phyloP scores from a whole-genome alignment of 2,329 filamentous ascomycete genomes.

The Tolypocladium amazonense region DNA sequence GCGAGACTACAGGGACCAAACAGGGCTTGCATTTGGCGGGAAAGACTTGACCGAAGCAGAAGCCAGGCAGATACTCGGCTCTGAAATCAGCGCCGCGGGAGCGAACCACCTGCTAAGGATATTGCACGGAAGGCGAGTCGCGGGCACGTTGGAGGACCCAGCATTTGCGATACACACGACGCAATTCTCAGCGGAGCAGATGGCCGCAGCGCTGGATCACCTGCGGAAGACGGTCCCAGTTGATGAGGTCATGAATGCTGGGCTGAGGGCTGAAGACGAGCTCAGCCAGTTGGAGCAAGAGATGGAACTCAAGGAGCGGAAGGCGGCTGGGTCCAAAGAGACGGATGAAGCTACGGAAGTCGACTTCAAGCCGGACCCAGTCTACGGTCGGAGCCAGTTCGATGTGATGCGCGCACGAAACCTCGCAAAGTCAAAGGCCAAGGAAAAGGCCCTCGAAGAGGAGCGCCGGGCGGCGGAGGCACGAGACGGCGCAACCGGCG shows the following conservation, averaged over 20 bases:
- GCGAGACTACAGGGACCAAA: constrained; percentile 41
- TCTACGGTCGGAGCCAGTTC: constrained; percentile 47
- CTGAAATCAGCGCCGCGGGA: constrained; percentile 26
- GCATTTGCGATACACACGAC: constrained; percentile 36
- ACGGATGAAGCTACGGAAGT: neutral
- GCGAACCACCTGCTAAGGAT: constrained; percentile 47
- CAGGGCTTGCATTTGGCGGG: constrained; percentile 41
- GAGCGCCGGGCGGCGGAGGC: constrained; percentile 29
- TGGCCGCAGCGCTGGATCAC: constrained; percentile 39
- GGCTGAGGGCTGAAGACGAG: constrained; percentile 52
- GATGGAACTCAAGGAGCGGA: constrained; percentile 11
- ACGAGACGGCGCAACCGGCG: constrained; percentile 18
- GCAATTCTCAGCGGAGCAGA: constrained; percentile 28
- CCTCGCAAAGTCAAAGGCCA: constrained; percentile 35
- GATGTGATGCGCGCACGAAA: constrained; percentile 47
- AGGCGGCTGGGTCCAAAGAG: constrained; percentile 8
- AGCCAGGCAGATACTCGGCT: constrained; percentile 38
- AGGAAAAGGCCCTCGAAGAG: constrained; percentile 31
- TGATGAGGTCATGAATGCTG: constrained; percentile 50
- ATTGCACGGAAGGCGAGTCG: constrained; percentile 52
- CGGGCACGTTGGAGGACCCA: constrained; percentile 53
- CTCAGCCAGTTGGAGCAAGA: constrained; percentile 39
- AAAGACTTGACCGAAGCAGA: constrained; percentile 38
- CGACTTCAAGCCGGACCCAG: constrained; percentile 28
- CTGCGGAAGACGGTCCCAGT: constrained; percentile 44